phyloP scores from a whole-genome alignment of 1,139 yeast genomes.

The Yamadazyma triangularis region DNA sequence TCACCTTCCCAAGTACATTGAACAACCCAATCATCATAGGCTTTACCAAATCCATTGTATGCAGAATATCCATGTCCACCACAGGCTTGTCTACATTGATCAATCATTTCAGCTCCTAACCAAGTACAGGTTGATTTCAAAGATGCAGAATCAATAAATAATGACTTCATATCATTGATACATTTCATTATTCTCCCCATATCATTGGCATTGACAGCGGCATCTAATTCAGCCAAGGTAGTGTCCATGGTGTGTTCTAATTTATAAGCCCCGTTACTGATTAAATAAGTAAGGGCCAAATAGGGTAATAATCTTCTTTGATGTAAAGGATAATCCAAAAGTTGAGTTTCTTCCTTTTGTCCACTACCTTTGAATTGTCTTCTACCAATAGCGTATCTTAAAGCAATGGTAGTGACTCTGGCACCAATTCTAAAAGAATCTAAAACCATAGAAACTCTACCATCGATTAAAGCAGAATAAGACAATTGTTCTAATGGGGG shows the following conservation, averaged over 20 bases:
- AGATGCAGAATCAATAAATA: constrained; percentile 84
- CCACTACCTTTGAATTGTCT: constrained; percentile 64
- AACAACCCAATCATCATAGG: constrained; percentile 88
- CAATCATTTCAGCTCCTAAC: constrained; percentile 75
- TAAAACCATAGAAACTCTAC: constrained; percentile 84
- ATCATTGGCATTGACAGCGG: constrained; percentile 44
- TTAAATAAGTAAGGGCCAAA: constrained; percentile 74
- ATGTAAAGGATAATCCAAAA: constrained; percentile 80
- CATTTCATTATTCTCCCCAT: constrained; percentile 41
- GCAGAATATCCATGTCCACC: constrained; percentile 96
- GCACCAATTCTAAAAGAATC: constrained; percentile 82
- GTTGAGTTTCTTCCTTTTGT: constrained; percentile 47
- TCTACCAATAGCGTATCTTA: constrained; percentile 85
- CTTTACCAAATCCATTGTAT: constrained; percentile 86
- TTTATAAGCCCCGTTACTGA: constrained; percentile 69
- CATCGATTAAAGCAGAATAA: constrained; percentile 81
- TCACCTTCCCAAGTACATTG: constrained; percentile 99
- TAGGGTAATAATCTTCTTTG: constrained; percentile 82
- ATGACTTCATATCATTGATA: constrained; percentile 63
- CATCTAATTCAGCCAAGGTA: constrained; percentile 54
- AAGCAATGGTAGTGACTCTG: constrained; percentile 76
- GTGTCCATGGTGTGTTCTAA: constrained; percentile 50
- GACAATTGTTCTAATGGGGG: constrained; percentile 86
- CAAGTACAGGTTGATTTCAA: constrained; percentile 88
- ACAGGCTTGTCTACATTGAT: constrained; percentile 90